These are phyloP conservation scores for Rhizopus stolonifer DNA, from an alignment of 371 early-diverging fungal species.

Conservation along the genomic window DNA sequence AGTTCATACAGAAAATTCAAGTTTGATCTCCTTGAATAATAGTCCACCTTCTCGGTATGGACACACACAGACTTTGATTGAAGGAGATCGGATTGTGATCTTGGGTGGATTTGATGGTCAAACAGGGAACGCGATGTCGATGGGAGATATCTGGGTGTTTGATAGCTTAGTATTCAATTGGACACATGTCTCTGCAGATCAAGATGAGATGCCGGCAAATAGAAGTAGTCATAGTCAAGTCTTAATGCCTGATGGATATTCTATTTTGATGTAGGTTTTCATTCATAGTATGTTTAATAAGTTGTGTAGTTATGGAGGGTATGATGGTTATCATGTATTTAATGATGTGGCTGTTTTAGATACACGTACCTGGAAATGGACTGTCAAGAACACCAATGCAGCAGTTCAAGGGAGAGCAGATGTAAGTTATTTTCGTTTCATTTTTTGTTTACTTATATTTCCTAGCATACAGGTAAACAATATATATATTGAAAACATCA, in stretches of 20 bases:
- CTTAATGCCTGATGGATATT: constrained; percentile 41
- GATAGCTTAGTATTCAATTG: constrained; percentile 26
- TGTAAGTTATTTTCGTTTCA: constrained; percentile 27
- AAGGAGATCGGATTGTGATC: constrained; percentile 30
- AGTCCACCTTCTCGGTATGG: constrained; percentile 34
- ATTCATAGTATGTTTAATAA: neutral
- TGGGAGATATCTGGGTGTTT: constrained; percentile 41
- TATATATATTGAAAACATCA: constrained; percentile 2
- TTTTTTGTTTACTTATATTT: constrained; percentile 14
- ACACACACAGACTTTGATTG: constrained; percentile 40
- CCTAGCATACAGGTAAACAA: constrained; percentile 50
- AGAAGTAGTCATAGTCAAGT: constrained; percentile 45
- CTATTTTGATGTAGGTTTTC: constrained; percentile 37
- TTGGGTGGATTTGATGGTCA: constrained; percentile 45
- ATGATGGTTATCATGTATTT: constrained; percentile 48
- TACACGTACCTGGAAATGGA: constrained; percentile 47
- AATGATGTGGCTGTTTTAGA: constrained; percentile 47
- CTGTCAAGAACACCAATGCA: constrained; percentile 47
- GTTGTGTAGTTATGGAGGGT: constrained; percentile 52
- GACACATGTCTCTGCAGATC: constrained; percentile 30
- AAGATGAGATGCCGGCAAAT: constrained; percentile 35
- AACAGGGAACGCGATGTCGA: constrained; percentile 34
- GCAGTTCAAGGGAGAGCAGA: constrained; percentile 49
- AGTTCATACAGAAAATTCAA: constrained; percentile 28
- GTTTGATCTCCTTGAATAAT: constrained; percentile 1